These are phyloP conservation scores for Eucalyptus tenuipes DNA, from an alignment of 345 rosid species.

Conservation along the genomic window DNA sequence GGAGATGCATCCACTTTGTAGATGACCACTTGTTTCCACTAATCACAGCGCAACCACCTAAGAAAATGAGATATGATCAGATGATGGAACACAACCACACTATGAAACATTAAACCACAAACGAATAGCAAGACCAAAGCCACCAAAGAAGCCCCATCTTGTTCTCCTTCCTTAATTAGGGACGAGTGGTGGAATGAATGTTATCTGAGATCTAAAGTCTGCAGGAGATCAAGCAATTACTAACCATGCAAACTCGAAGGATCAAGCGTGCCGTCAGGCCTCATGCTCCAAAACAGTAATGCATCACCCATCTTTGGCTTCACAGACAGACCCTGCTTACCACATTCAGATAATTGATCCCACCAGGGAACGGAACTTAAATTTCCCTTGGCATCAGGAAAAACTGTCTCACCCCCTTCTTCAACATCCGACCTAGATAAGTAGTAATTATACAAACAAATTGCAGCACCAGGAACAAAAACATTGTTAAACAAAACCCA, in stretches of 20 bases:
- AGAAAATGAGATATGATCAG: not conserved
- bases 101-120: not conserved
- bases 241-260: slow-evolving; percentile 86
- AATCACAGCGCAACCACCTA: slow-evolving; percentile 92
- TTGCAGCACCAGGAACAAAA: not conserved
- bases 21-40: slow-evolving; percentile 92
- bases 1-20: slow-evolving; percentile 86
- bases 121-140: not conserved
- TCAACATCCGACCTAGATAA: slow-evolving; percentile 81
- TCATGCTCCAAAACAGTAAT: slow-evolving; percentile 86
- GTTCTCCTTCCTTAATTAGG: not conserved
- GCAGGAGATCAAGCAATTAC: not conserved
- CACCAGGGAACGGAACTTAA: slow-evolving; percentile 60
- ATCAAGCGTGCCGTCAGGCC: slow-evolving; percentile 79
- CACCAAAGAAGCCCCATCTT: not conserved
- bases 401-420: slow-evolving; percentile 96
- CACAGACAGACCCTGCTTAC: slow-evolving; percentile 54
- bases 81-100: not conserved
- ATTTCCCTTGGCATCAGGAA: slow-evolving; percentile 63
- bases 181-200: not conserved
- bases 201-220: not conserved
- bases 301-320: slow-evolving; percentile 90
- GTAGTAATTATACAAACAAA: not conserved
- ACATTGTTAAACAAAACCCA: not conserved
- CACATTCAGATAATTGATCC: slow-evolving; percentile 84